Evolutionary conservation across 2,329 filamentous ascomycete genomes (phyloP), one percentile per base, ranked within the genome.

Genomic region (Colletotrichum chlorophyti): DNA sequence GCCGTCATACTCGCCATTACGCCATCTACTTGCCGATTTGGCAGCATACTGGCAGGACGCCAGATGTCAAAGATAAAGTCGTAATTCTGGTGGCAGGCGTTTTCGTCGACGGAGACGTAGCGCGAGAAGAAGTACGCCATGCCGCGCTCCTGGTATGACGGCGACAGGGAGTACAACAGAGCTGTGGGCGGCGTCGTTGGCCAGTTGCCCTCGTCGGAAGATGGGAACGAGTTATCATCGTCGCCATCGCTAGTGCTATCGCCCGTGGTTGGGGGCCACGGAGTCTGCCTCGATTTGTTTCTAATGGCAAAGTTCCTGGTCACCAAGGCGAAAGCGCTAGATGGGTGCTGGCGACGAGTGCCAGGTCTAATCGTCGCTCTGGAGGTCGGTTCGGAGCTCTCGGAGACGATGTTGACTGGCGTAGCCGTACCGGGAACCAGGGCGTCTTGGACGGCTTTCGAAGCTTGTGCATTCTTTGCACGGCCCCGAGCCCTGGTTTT

Each of bases 61-160:
- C 80, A 82, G 7, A 84, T 71, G 35, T 84, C 79, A 53, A 77
- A 79, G 53, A 85, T 71, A 65, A 81, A 83, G 62, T 82, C 78
- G 50, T 83, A 82, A 53, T 80, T 79, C 40, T 82, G 79, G 61
- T 78, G 76, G 26, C 73, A 77, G 5, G 76, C 76, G 14, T 73
- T 68, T 62, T 78, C 73, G 52, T 79, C 75, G 10, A 76, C 69
- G n/a, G 74, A 73, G 3, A 82, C 79, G 61, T 81, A 81, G 32
- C 79, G 75, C 5, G 80, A 78, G 64, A 82, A 82, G 70, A 83
- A 83, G 67, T 77, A 82, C 17, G 76, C 76, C 2, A 73, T 77
- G 31, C 78, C 79, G 11, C 71, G 72, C 55, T 80, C 78, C 62
- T 77, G 78, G 21, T 74, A 71, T 23, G 68, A 69, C 21, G 72